A percentile compares a stretch with the other conserved stretches of the same genome.
phyloP scores from a whole-genome alignment of 164 flowering plant species.

The Stephania cephalantha region DNA sequence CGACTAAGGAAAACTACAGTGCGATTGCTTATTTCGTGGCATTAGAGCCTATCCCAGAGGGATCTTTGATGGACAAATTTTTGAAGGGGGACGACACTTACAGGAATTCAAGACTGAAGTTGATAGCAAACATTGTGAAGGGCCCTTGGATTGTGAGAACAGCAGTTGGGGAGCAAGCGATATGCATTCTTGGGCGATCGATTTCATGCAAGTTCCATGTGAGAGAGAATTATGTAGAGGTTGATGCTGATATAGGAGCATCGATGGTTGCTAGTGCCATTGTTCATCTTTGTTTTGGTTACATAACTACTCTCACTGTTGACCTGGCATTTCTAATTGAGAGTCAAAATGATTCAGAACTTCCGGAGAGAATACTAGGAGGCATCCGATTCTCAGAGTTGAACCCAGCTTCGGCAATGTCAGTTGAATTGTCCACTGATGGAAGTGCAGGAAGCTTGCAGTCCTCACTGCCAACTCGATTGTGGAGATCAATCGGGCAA shows the following conservation, averaged over 20 bases:
- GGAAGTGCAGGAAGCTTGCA: slow-evolving; percentile 27
- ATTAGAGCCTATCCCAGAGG: slow-evolving; percentile 46
- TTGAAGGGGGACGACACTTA: slow-evolving; percentile 71
- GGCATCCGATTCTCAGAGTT: slow-evolving; percentile 81
- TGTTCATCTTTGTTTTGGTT: slow-evolving; percentile 87
- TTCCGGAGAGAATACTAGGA: slow-evolving; percentile 78
- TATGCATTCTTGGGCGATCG: slow-evolving; percentile 81
- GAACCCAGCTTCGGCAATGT: slow-evolving; percentile 57
- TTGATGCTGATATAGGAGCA: slow-evolving; percentile 83
- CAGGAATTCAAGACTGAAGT: slow-evolving; percentile 69
- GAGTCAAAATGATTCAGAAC: slow-evolving; percentile 69
- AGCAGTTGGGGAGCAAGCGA: slow-evolving; percentile 95
- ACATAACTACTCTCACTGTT: slow-evolving; percentile 70
- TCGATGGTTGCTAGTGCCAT: slow-evolving; percentile 92
- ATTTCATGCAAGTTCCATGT: slow-evolving; percentile 62
- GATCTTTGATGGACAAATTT: slow-evolving; percentile 63
- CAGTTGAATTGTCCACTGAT: slow-evolving; percentile 32
- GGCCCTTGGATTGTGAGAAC: slow-evolving; percentile 94
- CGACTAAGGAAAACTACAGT: slow-evolving; percentile 73
- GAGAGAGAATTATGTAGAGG: slow-evolving; percentile 56
- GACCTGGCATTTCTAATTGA: slow-evolving; percentile 90
- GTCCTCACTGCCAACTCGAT: slow-evolving; percentile 42
- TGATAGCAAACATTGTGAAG: slow-evolving; percentile 84
- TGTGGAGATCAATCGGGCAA: slow-evolving; percentile 76
- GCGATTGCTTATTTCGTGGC: slow-evolving; percentile 73